Percentiles rank a stretch among this genome's conserved stretches.
These are phyloP conservation scores for Logfia minima DNA, from an alignment of 129 eudicot genomes.

Conservation along the genomic window DNA sequence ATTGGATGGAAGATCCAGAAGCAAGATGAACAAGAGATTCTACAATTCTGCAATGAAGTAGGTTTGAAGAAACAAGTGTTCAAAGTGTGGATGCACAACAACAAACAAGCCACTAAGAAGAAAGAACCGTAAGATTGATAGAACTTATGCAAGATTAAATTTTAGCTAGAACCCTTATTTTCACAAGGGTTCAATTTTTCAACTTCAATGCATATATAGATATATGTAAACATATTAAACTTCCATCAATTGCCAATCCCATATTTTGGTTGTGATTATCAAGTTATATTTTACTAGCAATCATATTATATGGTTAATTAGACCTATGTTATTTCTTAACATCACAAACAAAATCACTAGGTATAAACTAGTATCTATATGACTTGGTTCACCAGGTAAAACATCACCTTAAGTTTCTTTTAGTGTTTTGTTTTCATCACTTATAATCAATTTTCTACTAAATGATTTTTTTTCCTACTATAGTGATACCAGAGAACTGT, in stretches of 20 bases:
- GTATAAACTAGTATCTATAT: background rate
- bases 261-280: slow-evolving; percentile 1
- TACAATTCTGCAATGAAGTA: slow-evolving; percentile 52
- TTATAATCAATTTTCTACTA: slow-evolving; percentile 3
- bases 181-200: background rate
- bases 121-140: slow-evolving; percentile 43
- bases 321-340: slow-evolving; percentile 8
- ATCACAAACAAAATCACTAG: slow-evolving; percentile 22
- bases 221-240: slow-evolving; percentile 24
- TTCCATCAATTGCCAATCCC: slow-evolving; percentile 18
- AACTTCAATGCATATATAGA: slow-evolving; percentile 24
- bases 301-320: slow-evolving; percentile 6
- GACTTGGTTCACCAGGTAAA: background rate
- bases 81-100: slow-evolving; percentile 93
- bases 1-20: slow-evolving; percentile 86
- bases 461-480: background rate
- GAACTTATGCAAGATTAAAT: slow-evolving; percentile 23
- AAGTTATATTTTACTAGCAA: slow-evolving; percentile 17
- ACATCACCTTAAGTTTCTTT: background rate
- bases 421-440: background rate
- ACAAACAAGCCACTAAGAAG: slow-evolving; percentile 72
- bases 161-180: slow-evolving; percentile 14
- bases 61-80: slow-evolving; percentile 72
- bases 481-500: background rate
- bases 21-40: slow-evolving; percentile 68